A percentile compares a stretch with the other conserved stretches of the same genome.
phyloP scores from a whole-genome alignment of 1,284 basidiomycete species.

The Vanrija pseudolonga region DNA sequence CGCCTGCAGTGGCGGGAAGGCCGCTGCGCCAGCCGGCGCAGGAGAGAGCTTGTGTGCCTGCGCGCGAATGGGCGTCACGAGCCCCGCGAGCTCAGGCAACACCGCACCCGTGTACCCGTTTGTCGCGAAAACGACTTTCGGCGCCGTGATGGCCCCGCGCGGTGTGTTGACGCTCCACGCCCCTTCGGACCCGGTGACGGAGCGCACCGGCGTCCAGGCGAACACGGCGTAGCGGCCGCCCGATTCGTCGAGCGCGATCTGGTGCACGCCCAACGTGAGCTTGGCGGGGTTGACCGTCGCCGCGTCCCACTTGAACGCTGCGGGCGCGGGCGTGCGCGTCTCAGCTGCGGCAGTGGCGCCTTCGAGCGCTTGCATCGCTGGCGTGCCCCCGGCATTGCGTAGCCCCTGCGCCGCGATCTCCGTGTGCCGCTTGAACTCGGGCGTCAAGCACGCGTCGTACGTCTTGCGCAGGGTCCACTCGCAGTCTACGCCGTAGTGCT shows the following conservation, averaged over 20 bases:
- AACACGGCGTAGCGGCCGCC: conserved; percentile 26
- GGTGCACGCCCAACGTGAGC: conserved; percentile 29
- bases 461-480: conserved; percentile 35
- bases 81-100: conserved; percentile 24
- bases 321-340: conserved; percentile 7
- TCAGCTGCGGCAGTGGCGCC: conserved; percentile 11
- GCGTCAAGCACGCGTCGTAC: conserved; percentile 33
- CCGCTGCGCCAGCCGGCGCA: conserved; percentile 18
- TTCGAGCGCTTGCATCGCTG: conserved; percentile 8
- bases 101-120: conserved; percentile 30
- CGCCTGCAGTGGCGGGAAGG: conserved; percentile 21
- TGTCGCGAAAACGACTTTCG: conserved; percentile 30
- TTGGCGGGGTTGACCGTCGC: conserved; percentile 40
- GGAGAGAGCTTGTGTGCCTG: conserved; percentile 33
- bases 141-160: conserved; percentile 23
- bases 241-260: conserved; percentile 8
- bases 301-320: conserved; percentile 30
- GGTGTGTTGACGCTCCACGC: conserved; percentile 29
- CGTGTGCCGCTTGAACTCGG: conserved; percentile 29
- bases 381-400: conserved; percentile 12
- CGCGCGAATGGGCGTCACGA: conserved; percentile 30
- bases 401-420: conserved; percentile 18
- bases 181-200: neutral
- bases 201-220: conserved; percentile 5
- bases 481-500: conserved; percentile 30